Evolutionary conservation across 345 rosid species (phyloP), one percentile per base, ranked within the genome.

Genomic region (Gossypium arboreum): DNA sequence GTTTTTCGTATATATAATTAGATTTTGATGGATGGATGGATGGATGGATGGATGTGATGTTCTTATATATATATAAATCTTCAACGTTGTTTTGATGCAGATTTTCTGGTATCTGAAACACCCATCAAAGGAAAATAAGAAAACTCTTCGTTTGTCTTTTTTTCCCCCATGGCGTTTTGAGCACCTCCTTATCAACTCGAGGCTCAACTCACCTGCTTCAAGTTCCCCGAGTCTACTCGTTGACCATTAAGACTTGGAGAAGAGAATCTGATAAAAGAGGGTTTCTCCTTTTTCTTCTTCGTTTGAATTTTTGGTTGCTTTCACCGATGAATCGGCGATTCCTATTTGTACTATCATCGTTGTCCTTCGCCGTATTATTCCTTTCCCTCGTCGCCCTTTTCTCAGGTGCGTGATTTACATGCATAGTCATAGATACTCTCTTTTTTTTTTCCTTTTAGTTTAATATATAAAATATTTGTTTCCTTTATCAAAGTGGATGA

Each of bases 241-340:
- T 16, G 48, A 20, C 45, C 41, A 75, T 52, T 45, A 56, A 0
- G 24, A 17, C 68, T n/a, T 17, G 10, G 39, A 29, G 39, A 47
- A 75, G 64, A 68, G 65, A 56, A 67, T 73, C 64, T 20, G 55
- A 20, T 24, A 22, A 8, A 45, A 45, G 3, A 66, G 72, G 58
- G 65, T 39, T 56, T 50, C 5, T 24, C 18, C 24, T 15, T 41
- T 10, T 52, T 52, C 17, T 52, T 61, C 34, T 52, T 18, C n/a
- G 15, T 20, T 9, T 63, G 17, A 48, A n/a, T 59, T 59, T 58
- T 56, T 74, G 41, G 41, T 5, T 54, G 54, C 51, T 24, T 39
- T 59, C 79, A 29, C 51, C 79, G 76, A 82, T 84, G 85, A 71
- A 71, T 77, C 57, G 81, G 68, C 73, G 80, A 17, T 17, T 73